Percentiles rank a stretch among this genome's conserved stretches.
phyloP scores from a whole-genome alignment of 1,284 basidiomycete genomes.

The Malassezia psittaci region DNA sequence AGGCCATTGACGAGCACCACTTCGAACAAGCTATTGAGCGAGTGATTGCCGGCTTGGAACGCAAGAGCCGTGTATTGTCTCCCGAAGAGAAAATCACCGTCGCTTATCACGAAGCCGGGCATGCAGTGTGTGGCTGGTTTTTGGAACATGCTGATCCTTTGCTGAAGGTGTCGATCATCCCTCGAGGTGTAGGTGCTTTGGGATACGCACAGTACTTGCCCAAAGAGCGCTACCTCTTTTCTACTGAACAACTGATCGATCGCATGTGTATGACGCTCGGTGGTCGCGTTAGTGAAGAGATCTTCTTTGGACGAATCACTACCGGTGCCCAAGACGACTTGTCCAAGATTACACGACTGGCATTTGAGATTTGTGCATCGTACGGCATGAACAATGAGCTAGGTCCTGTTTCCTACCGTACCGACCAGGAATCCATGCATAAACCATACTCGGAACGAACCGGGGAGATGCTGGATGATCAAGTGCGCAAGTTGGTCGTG shows the following conservation, averaged over 20 bases:
- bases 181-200: conserved; percentile 84
- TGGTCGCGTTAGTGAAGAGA: conserved; percentile 92
- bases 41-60: conserved; percentile 91
- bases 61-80: conserved; percentile 84
- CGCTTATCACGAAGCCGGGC: conserved; percentile 97
- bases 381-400: conserved; percentile 85
- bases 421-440: conserved; percentile 76
- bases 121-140: conserved; percentile 97
- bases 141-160: conserved; percentile 91
- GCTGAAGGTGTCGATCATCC: conserved; percentile 96
- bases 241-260: conserved; percentile 86
- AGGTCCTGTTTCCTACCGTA: conserved; percentile 90
- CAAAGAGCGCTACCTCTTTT: conserved; percentile 87
- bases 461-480: conserved; percentile 77
- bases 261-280: conserved; percentile 99
- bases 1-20: conserved; percentile 69
- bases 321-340: conserved; percentile 95
- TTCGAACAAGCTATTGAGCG: conserved; percentile 97
- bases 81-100: conserved; percentile 97
- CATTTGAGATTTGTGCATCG: conserved; percentile 66
- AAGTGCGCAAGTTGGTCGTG: conserved; percentile 87
- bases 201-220: conserved; percentile 95
- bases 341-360: conserved; percentile 95
- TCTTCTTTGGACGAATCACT: conserved; percentile 93
- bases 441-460: conserved; percentile 98